Percentiles rank a stretch among this genome's conserved stretches.
Conservation (phyloP, 345 rosid genomes). For the Balakata baccata region DNA sequence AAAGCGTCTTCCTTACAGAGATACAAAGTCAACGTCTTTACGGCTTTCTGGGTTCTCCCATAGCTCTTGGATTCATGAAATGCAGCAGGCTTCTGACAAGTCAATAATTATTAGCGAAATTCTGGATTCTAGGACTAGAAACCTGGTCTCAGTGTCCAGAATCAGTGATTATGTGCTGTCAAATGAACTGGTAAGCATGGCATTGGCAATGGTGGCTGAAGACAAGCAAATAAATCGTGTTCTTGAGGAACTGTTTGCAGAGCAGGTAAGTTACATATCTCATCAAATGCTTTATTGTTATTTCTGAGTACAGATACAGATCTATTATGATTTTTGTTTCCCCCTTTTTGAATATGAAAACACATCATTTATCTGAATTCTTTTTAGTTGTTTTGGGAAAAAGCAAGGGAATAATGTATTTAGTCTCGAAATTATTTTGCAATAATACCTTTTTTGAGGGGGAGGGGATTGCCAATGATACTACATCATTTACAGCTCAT, state of each 20-base stretch:
- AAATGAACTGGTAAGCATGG: conserved; percentile 91
- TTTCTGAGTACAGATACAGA: not conserved
- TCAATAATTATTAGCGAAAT: conserved; percentile 87
- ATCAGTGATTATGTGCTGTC: conserved; percentile 92
- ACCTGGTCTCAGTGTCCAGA: conserved; percentile 84
- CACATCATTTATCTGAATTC: not conserved
- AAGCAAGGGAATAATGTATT: no score
- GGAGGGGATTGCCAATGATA: not conserved
- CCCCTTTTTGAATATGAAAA: not conserved
- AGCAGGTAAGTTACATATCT: conserved; percentile 48
- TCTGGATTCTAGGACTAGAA: conserved; percentile 91
- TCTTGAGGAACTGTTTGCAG: conserved; percentile 80
- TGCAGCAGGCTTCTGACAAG: conserved; percentile 89
- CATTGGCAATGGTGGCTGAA: conserved; percentile 91
- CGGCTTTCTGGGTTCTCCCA: conserved; percentile 63
- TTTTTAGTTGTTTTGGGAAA: no score
- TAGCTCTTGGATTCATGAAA: conserved; percentile 85
- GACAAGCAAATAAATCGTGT: conserved; percentile 95
- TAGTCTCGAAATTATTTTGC: no score
- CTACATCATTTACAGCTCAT: not conserved
- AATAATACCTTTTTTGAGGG: no score
- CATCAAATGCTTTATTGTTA: not conserved
- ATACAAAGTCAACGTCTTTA: conserved; percentile 42
- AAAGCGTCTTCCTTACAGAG: conserved; percentile 73
- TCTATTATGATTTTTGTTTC: not conserved